Base-by-base conservation (phyloP, 2,329 filamentous ascomycete genomes). In the Parascedosporium putredinis region DNA sequence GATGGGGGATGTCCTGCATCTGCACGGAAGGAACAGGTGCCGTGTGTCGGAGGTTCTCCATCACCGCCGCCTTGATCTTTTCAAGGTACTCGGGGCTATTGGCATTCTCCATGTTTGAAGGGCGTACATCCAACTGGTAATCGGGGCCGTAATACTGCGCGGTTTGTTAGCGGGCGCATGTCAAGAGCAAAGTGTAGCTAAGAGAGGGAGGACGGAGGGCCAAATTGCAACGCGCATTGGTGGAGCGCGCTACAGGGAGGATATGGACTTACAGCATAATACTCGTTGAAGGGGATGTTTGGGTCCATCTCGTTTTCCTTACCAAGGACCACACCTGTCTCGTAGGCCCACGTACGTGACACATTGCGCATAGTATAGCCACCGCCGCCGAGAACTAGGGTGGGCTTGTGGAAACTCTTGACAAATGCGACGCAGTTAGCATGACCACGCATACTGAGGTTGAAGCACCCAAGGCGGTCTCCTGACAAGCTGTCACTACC, bases 291-390 rank as follows among this genome's bases (percentile, higher is more conserved):
- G 1, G 91, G 91, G 36, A 97, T 74, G n/a, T 86, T 83, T 4
- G 84, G 76, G 9, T 81, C 76, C 76, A 97, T 87, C 25, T 87
- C 77, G 34, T 42, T 20, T 20, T 40, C 34, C 53, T 90, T 81
- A 24, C 87, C 87, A 18, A 96, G 87, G 7, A 97, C 76, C 52
- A 89, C 78, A 56, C 91, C 91, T 1, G 93, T 98, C 68, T 98
- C 93, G 64, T 91, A 95, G 5, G 90, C 90, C 93, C 93, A 98
- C 4, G 91, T 93, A 46, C 93, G 86, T 16, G 93, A 91, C 9
- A 98, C 93, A 57, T 98, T 98, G 55, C 93, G 84, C 67, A 95
- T 94, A 1, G 93, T 98, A 68, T 98, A 98, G 45, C 93, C 93
- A 55, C 93, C 93, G 14, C 93, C 93, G 27, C 93, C 93, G 16